Evolutionary conservation across 1,139 yeast genomes (phyloP).

Genomic region (Yamadazyma epiphylla): DNA sequence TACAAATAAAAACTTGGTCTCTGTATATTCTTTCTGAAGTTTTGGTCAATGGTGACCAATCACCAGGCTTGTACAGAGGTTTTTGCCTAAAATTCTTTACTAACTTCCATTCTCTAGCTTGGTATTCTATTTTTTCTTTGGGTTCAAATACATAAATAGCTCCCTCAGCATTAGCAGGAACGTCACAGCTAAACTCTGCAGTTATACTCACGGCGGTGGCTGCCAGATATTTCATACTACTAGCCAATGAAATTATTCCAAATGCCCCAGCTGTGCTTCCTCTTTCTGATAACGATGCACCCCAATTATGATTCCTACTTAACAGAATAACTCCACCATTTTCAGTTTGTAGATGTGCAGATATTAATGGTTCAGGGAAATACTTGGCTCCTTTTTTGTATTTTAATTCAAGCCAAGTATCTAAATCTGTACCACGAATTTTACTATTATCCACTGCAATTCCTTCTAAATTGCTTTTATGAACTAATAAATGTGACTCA

Average conservation of each 20-base stretch:
- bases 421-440: slow-evolving; percentile 1
- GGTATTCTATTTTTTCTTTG: slow-evolving; percentile 2
- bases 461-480: slow-evolving; percentile 4
- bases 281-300: slow-evolving; percentile 2
- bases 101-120: slow-evolving; percentile 9
- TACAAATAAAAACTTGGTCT: slow-evolving; percentile 11
- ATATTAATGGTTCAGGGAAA: neutral
- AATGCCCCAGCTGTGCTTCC: slow-evolving; percentile 1
- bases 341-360: neutral
- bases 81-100: slow-evolving; percentile 1
- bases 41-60: slow-evolving; percentile 5
- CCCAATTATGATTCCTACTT: slow-evolving; percentile 3
- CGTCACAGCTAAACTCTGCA: slow-evolving; percentile 4
- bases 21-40: slow-evolving; percentile 8
- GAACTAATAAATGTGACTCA: slow-evolving; percentile 2
- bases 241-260: slow-evolving; percentile 2
- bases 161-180: slow-evolving; percentile 10
- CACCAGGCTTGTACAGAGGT: slow-evolving; percentile 6
- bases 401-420: slow-evolving; percentile 5
- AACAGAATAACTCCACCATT: slow-evolving; percentile 3
- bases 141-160: slow-evolving; percentile 11
- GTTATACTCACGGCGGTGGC: slow-evolving; percentile 1
- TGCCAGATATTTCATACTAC: slow-evolving; percentile 1
- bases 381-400: neutral
- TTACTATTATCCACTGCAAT: neutral